phyloP scores from a whole-genome alignment of 257 asterid species.

The Eucommia ulmoides region DNA sequence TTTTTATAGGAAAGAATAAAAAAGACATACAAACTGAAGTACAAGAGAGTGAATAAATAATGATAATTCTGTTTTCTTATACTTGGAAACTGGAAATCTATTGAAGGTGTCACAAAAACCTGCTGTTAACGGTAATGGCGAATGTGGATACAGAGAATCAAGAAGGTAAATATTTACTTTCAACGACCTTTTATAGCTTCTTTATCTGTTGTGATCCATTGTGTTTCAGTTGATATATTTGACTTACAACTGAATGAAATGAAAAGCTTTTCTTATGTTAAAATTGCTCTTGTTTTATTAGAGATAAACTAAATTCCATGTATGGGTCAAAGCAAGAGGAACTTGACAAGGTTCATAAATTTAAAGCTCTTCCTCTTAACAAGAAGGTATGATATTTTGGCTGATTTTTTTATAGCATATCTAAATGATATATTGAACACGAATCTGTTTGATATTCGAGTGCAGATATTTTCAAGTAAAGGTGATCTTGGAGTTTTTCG shows the following conservation, averaged over 20 bases:
- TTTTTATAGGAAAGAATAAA: too few species aligned
- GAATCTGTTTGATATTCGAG: neutral
- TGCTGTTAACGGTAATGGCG: conserved; percentile 19
- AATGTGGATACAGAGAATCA: conserved; percentile 38
- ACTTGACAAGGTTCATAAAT: conserved; percentile 31
- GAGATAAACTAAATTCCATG: conserved; percentile 23
- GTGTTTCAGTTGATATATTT: neutral
- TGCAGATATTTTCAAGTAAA: conserved; percentile 77
- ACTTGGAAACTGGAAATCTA: neutral
- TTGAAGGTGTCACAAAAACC: conserved; percentile 37
- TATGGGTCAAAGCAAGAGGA: conserved; percentile 31
- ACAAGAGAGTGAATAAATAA: neutral
- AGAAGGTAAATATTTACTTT: conserved; percentile 39
- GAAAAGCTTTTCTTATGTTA: too few species aligned
- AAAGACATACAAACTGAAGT: too few species aligned
- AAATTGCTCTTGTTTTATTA: conserved; percentile 9
- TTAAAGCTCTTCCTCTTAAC: conserved; percentile 74
- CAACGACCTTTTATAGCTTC: neutral
- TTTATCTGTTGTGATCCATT: neutral
- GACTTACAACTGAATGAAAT: conserved; percentile 2
- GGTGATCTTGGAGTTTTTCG: conserved; percentile 76
- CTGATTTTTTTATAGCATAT: neutral
- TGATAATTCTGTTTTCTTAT: neutral
- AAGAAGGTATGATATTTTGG: conserved; percentile 40
- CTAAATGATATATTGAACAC: neutral